phyloP scores from a whole-genome alignment of 2,329 filamentous ascomycete species.

The Plectosphaerella cucumerina region DNA sequence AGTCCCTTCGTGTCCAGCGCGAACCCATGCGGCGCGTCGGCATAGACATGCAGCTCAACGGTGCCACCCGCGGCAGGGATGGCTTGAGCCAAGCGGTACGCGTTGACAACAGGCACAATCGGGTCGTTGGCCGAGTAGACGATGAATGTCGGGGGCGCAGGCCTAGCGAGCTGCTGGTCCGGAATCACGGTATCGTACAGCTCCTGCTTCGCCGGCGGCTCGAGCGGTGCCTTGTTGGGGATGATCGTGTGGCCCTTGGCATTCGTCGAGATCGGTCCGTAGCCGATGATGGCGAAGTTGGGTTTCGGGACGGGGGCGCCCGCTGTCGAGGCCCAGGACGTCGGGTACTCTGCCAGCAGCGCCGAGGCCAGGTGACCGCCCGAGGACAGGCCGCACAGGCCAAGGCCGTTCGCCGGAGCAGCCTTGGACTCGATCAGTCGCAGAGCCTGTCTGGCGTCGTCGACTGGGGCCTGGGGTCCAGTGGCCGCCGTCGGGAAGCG shows the following conservation, averaged over 20 bases:
- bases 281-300: conserved; percentile 15
- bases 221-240: conserved; percentile 12
- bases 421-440: conserved; percentile 7
- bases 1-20: conserved; percentile 12
- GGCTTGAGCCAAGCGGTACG: conserved; percentile 14
- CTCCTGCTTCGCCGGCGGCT: conserved; percentile 17
- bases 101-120: conserved; percentile 15
- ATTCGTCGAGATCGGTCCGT: conserved; percentile 18
- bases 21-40: conserved; percentile 16
- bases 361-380: conserved; percentile 16
- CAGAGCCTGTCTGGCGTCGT: conserved; percentile 15
- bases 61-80: conserved; percentile 8
- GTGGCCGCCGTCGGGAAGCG: conserved; percentile 14
- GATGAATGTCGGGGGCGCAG: conserved; percentile 15
- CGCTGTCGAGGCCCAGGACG: conserved; percentile 8
- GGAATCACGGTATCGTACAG: conserved; percentile 15
- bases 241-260: conserved; percentile 14
- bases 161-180: conserved; percentile 11
- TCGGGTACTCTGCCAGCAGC: conserved; percentile 14
- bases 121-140: conserved; percentile 15
- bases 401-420: neutral
- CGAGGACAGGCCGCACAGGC: conserved; percentile 15
- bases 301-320: conserved; percentile 9
- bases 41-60: conserved; percentile 15
- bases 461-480: conserved; percentile 12